A percentile compares a stretch with the other conserved stretches of the same genome.
Conservation (phyloP, 805 yeast species). For the Pichia thaimueangensis region DNA sequence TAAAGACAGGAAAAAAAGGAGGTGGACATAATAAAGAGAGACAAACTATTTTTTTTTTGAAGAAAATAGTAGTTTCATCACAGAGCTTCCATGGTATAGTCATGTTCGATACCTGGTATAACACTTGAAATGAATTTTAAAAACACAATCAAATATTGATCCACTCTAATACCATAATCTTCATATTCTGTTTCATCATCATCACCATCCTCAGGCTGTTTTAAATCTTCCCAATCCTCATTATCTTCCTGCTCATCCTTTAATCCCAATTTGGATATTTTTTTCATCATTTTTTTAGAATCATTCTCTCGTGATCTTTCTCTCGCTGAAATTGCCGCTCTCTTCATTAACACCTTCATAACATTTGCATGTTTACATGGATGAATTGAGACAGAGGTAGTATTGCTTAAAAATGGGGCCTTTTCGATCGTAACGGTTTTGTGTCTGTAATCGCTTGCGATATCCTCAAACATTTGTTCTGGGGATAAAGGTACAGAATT, state of each 20-base stretch:
- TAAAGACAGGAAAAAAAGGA: not conserved
- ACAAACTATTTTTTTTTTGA: too few relatives aligned
- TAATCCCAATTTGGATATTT: constrained; percentile 43
- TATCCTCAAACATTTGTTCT: constrained; percentile 89
- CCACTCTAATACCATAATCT: constrained; percentile 58
- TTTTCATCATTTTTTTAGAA: constrained; percentile 29
- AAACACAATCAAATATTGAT: constrained; percentile 84
- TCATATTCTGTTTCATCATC: constrained; percentile 22
- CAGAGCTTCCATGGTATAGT: constrained; percentile 96
- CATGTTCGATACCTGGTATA: constrained; percentile 96
- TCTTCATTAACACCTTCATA: constrained; percentile 79
- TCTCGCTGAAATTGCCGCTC: constrained; percentile 49
- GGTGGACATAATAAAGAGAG: not conserved
- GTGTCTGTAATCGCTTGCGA: constrained; percentile 83
- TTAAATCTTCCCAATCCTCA: constrained; percentile 23
- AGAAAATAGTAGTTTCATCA: constrained; percentile 21
- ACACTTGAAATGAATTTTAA: constrained; percentile 94
- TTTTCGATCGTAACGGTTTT: constrained; percentile 95
- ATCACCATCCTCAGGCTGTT: constrained; percentile 11
- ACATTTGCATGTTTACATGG: constrained; percentile 95
- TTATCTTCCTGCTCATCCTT: constrained; percentile 27
- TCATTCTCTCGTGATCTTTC: constrained; percentile 22
- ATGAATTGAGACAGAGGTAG: constrained; percentile 83
- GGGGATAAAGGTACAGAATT: constrained; percentile 86
- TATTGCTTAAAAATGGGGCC: constrained; percentile 73